These are phyloP conservation scores for Russula sp. DNA, from an alignment of 768 basidiomycete species.

Conservation along the genomic window DNA sequence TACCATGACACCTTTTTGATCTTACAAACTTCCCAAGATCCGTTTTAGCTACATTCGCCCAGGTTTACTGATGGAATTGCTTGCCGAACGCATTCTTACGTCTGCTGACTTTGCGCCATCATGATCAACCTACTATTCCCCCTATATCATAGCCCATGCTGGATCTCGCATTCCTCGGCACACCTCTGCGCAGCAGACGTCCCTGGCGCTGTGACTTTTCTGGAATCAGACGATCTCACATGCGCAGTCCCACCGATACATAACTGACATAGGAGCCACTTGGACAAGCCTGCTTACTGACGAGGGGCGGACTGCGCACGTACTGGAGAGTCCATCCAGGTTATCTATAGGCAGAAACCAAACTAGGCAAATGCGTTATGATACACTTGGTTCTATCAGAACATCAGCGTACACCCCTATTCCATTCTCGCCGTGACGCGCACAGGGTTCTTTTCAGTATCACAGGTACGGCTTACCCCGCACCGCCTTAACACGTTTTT, in stretches of 20 bases:
- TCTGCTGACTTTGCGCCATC: neutral
- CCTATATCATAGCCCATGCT: neutral
- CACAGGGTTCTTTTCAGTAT: neutral
- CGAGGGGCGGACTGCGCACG: neutral
- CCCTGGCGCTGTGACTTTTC: neutral
- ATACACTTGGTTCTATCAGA: neutral
- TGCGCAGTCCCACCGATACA: neutral
- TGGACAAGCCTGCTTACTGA: neutral
- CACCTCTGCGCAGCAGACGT: neutral
- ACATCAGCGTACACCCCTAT: neutral
- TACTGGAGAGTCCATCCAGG: neutral
- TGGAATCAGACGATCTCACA: neutral
- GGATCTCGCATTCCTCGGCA: neutral
- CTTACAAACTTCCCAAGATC: neutral
- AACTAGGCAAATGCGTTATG: neutral
- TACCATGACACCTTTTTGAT: neutral
- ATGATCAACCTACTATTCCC: neutral
- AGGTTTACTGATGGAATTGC: neutral
- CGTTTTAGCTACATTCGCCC: neutral
- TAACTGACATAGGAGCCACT: neutral
- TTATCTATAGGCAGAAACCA: no score
- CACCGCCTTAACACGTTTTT: neutral
- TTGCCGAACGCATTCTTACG: neutral
- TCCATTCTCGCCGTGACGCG: neutral
- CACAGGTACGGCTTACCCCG: neutral